Base-by-base conservation (phyloP, 2,329 filamentous ascomycete genomes). In the Venturia pyrina region DNA sequence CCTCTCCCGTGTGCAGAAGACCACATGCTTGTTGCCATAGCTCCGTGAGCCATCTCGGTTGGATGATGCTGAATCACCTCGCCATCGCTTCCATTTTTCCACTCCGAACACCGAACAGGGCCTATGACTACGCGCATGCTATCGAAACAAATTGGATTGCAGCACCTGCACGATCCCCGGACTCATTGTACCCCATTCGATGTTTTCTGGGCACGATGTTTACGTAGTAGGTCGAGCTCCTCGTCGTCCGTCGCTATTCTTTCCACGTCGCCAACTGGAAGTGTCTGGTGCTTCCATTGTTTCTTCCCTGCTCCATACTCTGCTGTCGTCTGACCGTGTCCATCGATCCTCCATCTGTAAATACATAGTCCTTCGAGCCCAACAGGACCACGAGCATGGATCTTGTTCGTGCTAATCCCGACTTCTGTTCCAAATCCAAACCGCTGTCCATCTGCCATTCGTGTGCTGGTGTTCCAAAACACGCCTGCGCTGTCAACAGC, bases 391-490 rank as follows among this genome's bases (percentile, higher is more conserved):
- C 95, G 83, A 1, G 91, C 90, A 75, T 99, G 95, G 69, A 99
- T 96, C 81, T 98, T 99, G 81, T 97, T 99, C 62, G 95, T 99
- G 79, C 90, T 96, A 78, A 99, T 98, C 65, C 95, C 95, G 32
- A 99, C 95, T 78, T 99, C 95, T 0, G 95, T 98, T 61, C 95
- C 95, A 77, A 99, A 99, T 8, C 95, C 95, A 75, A 96, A 98
- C 53, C 95, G 85, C 89, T 96, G 97, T 8, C 95, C 95, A 75
- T 99, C 95, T 6, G 93, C 92, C 79, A 99, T 93, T 63, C 95
- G 86, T 10, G 91, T 96, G 32, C 91, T 96, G 8, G 92, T 90
- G 75, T 99, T 99, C 92, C 93, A 97, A 82, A 96, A 99, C 21
- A 93, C 93, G 64, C 93, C 93, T 0, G 92, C 89, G 37, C 91